Evolutionary conservation across 2,329 filamentous ascomycete genomes (phyloP).

Genomic region (Pseudocercospora pini-densiflorae): DNA sequence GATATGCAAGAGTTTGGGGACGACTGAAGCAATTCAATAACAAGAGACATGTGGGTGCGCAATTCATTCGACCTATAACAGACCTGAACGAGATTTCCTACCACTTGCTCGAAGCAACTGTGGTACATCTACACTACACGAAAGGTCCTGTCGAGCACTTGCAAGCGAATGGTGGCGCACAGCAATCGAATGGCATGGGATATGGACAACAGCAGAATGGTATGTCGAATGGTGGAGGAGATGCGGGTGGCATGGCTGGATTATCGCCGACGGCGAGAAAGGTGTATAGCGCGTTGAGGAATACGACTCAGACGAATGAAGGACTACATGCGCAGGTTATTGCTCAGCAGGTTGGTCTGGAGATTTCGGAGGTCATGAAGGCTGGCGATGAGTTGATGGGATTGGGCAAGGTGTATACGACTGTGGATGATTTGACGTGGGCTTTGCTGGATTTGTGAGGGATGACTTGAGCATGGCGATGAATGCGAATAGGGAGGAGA

Average conservation of each 20-base stretch:
- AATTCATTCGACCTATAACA: constrained; percentile 76
- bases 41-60: constrained; percentile 79
- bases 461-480: neutral
- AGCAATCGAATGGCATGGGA: constrained; percentile 36
- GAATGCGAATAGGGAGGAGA: neutral
- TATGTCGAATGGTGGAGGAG: constrained; percentile 35
- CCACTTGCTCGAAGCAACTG: constrained; percentile 87
- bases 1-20: constrained; percentile 85
- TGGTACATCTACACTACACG: constrained; percentile 83
- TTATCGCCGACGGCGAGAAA: constrained; percentile 61
- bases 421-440: constrained; percentile 91
- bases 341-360: constrained; percentile 66
- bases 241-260: constrained; percentile 42
- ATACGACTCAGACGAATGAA: constrained; percentile 73
- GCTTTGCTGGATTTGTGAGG: constrained; percentile 73
- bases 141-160: constrained; percentile 63
- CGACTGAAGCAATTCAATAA: constrained; percentile 82
- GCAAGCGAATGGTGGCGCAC: constrained; percentile 42
- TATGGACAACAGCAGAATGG: constrained; percentile 35
- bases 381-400: constrained; percentile 81
- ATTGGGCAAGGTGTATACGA: constrained; percentile 81
- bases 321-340: constrained; percentile 83
- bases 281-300: constrained; percentile 72
- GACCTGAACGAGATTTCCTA: constrained; percentile 94
- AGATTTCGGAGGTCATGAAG: constrained; percentile 70